Percentiles rank a stretch among this genome's conserved stretches.
Evolutionary conservation across 78 protist genomes (phyloP).

Genomic region (Planoprotostelium fungivorum): DNA sequence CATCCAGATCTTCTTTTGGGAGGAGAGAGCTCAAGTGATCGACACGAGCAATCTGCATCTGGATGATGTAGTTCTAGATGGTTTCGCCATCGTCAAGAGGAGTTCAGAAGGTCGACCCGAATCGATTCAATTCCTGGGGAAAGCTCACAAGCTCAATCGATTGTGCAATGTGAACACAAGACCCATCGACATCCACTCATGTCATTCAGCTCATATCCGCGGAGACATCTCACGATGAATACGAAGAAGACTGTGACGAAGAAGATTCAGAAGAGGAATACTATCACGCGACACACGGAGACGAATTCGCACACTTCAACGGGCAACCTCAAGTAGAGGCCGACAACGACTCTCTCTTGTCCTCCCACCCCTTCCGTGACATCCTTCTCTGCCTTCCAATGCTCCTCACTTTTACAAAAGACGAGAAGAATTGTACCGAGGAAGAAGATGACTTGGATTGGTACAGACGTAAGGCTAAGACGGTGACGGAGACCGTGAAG

Average conservation of each 20-base stretch:
- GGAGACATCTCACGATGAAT: background rate
- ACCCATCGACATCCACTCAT: too few relatives aligned
- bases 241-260: background rate
- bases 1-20: background rate
- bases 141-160: background rate
- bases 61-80: background rate
- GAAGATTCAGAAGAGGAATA: background rate
- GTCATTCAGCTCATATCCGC: background rate
- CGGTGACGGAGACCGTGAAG: too few relatives aligned
- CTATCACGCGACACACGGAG: too few relatives aligned
- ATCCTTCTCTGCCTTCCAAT: too few relatives aligned
- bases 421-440: too few relatives aligned
- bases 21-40: background rate
- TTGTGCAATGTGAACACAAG: background rate
- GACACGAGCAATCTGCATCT: background rate
- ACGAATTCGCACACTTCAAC: too few relatives aligned
- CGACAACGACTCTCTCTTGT: too few relatives aligned
- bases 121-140: background rate
- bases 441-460: too few relatives aligned
- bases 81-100: background rate
- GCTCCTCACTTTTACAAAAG: too few relatives aligned
- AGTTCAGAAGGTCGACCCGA: background rate
- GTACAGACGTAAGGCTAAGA: background rate
- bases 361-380: too few relatives aligned
- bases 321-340: too few relatives aligned